These are phyloP conservation scores for Sclerotinia subarctica DNA, from an alignment of 2,329 filamentous ascomycete species.

Conservation along the genomic window DNA sequence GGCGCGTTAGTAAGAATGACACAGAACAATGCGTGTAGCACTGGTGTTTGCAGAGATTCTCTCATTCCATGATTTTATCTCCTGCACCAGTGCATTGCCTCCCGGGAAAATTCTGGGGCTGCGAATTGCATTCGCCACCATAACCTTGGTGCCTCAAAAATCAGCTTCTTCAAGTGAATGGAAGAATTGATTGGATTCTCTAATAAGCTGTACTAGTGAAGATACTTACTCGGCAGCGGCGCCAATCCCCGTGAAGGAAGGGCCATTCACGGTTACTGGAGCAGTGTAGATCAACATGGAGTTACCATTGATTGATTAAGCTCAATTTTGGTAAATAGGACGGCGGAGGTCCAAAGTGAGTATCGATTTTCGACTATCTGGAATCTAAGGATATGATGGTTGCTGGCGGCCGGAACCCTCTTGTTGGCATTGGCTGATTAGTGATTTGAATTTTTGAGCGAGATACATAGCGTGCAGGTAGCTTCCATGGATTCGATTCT, in stretches of 20 bases:
- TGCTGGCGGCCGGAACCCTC: background rate
- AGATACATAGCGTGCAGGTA: background rate
- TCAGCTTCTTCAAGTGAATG: background rate
- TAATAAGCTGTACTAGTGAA: conserved; percentile 1
- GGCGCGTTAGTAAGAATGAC: background rate
- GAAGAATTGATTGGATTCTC: background rate
- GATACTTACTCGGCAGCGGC: background rate
- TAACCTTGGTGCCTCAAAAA: background rate
- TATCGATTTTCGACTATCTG: background rate
- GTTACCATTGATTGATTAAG: background rate
- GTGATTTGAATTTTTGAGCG: background rate
- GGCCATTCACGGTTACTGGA: background rate
- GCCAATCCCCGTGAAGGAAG: background rate
- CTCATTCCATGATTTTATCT: background rate
- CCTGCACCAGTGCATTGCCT: background rate
- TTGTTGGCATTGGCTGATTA: background rate
- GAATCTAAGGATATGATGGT: background rate
- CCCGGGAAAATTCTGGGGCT: background rate
- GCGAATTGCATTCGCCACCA: background rate
- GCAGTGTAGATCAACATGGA: background rate
- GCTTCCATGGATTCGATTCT: background rate
- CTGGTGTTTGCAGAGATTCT: background rate
- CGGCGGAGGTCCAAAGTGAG: background rate
- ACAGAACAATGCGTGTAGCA: background rate
- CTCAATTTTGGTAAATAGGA: background rate